Conservation (phyloP, 75 land plant species). For the Picea glauca region DNA sequence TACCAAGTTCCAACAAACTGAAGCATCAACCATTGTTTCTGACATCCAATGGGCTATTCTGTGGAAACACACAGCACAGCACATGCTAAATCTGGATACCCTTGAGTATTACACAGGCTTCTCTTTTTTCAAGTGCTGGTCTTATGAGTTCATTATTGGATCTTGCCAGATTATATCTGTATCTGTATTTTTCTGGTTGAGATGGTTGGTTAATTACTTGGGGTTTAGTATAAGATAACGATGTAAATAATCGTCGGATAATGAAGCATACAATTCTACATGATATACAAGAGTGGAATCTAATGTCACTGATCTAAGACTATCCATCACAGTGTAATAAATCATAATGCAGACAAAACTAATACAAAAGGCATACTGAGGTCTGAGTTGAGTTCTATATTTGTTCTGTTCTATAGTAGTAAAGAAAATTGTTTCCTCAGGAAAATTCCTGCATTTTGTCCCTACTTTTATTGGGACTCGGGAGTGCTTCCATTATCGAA, state of each 20-base stretch:
- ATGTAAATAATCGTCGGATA: not conserved
- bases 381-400: not conserved
- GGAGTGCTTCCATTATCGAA: too few relatives aligned
- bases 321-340: not conserved
- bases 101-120: not conserved
- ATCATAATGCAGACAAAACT: not conserved
- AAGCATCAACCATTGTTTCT: too few relatives aligned
- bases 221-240: not conserved
- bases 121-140: not conserved
- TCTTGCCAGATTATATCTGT: not conserved
- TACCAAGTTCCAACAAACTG: not conserved
- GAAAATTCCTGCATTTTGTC: not conserved
- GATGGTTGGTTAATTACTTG: not conserved
- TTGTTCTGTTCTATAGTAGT: not conserved
- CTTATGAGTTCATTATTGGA: not conserved
- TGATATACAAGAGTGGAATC: not conserved
- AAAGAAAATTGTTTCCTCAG: not conserved
- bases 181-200: not conserved
- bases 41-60: too few relatives aligned
- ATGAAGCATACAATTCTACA: too few relatives aligned
- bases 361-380: not conserved
- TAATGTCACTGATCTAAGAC: not conserved
- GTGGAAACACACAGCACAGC: too few relatives aligned
- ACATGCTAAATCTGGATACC: too few relatives aligned
- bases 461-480: not conserved